phyloP scores from a whole-genome alignment of 2,329 filamentous ascomycete species.

The Aciculosporium take region DNA sequence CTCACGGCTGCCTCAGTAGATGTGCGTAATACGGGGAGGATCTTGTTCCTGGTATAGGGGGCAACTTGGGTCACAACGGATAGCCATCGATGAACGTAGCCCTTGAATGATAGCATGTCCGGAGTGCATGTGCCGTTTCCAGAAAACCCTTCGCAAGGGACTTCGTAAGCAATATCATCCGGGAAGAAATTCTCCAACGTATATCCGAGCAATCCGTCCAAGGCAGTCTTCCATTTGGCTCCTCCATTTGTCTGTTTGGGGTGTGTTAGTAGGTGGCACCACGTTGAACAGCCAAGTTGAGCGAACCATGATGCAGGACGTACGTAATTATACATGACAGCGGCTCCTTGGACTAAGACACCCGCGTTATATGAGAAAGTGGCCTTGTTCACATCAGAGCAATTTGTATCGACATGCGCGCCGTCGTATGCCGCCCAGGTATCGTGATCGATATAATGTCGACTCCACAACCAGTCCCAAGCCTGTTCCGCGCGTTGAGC shows the following conservation, averaged over 20 bases:
- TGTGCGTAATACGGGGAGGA: slow-evolving; percentile 42
- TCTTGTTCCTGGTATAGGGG: slow-evolving; percentile 38
- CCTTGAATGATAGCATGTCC: slow-evolving; percentile 63
- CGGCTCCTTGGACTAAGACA: slow-evolving; percentile 46
- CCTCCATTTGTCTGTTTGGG: slow-evolving; percentile 34
- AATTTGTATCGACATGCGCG: slow-evolving; percentile 41
- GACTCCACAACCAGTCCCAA: slow-evolving; percentile 44
- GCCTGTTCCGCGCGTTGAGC: slow-evolving; percentile 44
- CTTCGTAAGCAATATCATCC: slow-evolving; percentile 47
- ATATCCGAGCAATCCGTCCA: slow-evolving; percentile 40
- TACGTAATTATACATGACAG: slow-evolving; percentile 54
- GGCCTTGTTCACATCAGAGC: slow-evolving; percentile 43
- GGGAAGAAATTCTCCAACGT: slow-evolving; percentile 39
- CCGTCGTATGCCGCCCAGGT: slow-evolving; percentile 52
- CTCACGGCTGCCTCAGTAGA: slow-evolving; percentile 46
- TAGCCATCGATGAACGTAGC: slow-evolving; percentile 53
- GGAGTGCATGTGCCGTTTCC: slow-evolving; percentile 43
- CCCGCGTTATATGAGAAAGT: slow-evolving; percentile 57
- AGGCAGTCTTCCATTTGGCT: slow-evolving; percentile 38
- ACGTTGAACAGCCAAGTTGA: not conserved
- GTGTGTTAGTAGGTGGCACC: slow-evolving; percentile 7
- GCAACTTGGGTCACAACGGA: slow-evolving; percentile 46
- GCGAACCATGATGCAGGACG: slow-evolving; percentile 11
- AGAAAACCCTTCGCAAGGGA: slow-evolving; percentile 49
- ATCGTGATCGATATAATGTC: slow-evolving; percentile 45